Conservation (phyloP, 2,329 filamentous ascomycete species). For the Phialophora tarda region DNA sequence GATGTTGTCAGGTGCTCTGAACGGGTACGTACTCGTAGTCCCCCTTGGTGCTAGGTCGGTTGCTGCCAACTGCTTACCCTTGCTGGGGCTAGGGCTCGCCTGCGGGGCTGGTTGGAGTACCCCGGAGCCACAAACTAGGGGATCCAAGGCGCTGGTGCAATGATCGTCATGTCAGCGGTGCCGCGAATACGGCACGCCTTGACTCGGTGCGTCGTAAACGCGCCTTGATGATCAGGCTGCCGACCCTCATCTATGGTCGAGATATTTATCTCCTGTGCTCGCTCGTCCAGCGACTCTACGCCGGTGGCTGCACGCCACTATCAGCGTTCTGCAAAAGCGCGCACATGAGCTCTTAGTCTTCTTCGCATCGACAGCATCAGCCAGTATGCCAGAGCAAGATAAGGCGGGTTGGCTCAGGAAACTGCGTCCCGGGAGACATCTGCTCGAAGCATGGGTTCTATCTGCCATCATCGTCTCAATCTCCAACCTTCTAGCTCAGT, state of each 20-base stretch:
- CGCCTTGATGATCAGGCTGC: neutral
- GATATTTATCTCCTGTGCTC: neutral
- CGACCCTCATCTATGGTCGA: neutral
- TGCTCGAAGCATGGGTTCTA: conserved; percentile 61
- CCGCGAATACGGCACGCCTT: too few relatives aligned
- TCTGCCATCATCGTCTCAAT: conserved; percentile 58
- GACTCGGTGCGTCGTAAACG: neutral
- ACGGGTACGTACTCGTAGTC: neutral
- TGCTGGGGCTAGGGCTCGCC: neutral
- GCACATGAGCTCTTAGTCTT: neutral
- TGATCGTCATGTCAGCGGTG: too few relatives aligned
- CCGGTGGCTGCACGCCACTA: neutral
- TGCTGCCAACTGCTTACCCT: neutral
- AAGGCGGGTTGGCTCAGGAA: conserved; percentile 9
- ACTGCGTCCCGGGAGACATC: conserved; percentile 50
- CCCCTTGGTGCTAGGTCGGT: neutral
- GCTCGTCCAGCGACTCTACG: neutral
- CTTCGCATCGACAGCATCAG: neutral
- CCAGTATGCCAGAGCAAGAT: conserved; percentile 1
- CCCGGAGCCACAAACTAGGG: too few relatives aligned
- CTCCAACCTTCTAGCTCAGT: conserved; percentile 63
- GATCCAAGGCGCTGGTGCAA: too few relatives aligned
- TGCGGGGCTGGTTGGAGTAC: neutral
- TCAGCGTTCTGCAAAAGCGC: neutral
- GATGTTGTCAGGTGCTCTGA: neutral